Evolutionary conservation across 352 stramenopile species (phyloP), one percentile per base, ranked within the genome.

Genomic region (Phytophthora hybrid): DNA sequence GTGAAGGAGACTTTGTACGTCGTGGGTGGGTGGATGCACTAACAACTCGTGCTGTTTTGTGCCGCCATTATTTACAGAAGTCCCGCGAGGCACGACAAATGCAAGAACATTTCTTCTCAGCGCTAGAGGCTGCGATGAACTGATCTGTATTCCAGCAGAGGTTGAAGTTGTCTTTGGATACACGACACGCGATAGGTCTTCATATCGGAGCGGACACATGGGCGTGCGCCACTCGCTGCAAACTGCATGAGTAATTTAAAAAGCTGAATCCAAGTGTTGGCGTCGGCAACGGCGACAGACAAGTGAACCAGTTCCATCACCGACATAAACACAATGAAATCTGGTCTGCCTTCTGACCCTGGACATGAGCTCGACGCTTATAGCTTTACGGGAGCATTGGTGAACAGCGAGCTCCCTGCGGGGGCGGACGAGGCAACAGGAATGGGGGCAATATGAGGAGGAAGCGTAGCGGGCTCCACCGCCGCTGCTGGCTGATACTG

Each of bases 41-140:
- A 34, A 76, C 37, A 13, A 14, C 2, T 11, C 63, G 54, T 52
- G 52, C 47, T 61, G 2, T 66, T 53, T 19, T 64, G 26, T 57
- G 18, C 39, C 61, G 26, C 18, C 18, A 51, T 51, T 10, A 67
- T 63, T 29, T 63, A 64, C 66, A 93, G 84, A 82, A 79, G 41
- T 66, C 81, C 32, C 75, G 75, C 5, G 76, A 92, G 61, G 73
- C 74, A 32, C 78, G 82, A n/a, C 72, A 82, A 63, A 79, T 89
- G 69, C 87, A 94, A 65, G 77, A 91, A 29, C 59, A 83, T 41
- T 94, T 94, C 69, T 94, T 94, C 69, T 57, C 70, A 16, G 78
- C 82, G 14, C 79, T 93, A 14, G 83, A 92, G 52, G 59, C 74
- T 19, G 76, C 84, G 46, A 81, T 89, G 41, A 76, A 72, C 19